Conservation (phyloP, 805 yeast species). For the Candida takata region DNA sequence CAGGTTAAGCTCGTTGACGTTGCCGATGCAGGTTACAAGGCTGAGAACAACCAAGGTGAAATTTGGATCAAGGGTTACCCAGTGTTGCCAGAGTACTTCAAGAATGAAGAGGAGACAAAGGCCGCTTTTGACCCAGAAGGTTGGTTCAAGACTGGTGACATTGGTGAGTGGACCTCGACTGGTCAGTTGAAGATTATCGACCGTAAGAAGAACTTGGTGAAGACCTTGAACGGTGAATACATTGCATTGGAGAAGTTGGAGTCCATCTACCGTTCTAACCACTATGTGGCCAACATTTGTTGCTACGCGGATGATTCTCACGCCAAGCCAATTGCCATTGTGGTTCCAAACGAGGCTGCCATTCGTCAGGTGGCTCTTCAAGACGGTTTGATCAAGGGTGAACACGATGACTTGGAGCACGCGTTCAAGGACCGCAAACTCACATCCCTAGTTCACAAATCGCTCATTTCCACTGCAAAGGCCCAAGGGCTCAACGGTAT, state of each 20-base stretch:
- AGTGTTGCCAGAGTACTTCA: constrained; percentile 71
- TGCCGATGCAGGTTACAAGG: constrained; percentile 83
- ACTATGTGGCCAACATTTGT: constrained; percentile 72
- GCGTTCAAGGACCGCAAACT: constrained; percentile 53
- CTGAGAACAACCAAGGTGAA: constrained; percentile 92
- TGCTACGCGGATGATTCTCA: constrained; percentile 85
- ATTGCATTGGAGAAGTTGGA: constrained; percentile 95
- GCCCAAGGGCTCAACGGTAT: constrained; percentile 77
- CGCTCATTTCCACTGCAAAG: constrained; percentile 69
- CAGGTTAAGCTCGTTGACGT: constrained; percentile 89
- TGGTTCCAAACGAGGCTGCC: constrained; percentile 70
- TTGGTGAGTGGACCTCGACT: constrained; percentile 81
- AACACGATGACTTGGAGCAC: constrained; percentile 39
- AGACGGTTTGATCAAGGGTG: constrained; percentile 40
- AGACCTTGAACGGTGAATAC: constrained; percentile 95
- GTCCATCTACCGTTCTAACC: constrained; percentile 79
- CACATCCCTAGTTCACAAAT: constrained; percentile 43
- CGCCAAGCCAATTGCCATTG: constrained; percentile 88
- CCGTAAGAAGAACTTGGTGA: constrained; percentile 92
- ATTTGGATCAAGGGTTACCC: constrained; percentile 70
- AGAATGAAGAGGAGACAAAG: constrained; percentile 74
- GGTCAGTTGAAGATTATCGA: constrained; percentile 85
- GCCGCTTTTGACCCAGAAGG: constrained; percentile 66
- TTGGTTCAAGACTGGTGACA: constrained; percentile 97
- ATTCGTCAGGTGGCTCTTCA: constrained; percentile 55